These are phyloP conservation scores for Dictyostelium citrinum DNA, from an alignment of 78 protist genomes.

Conservation along the genomic window DNA sequence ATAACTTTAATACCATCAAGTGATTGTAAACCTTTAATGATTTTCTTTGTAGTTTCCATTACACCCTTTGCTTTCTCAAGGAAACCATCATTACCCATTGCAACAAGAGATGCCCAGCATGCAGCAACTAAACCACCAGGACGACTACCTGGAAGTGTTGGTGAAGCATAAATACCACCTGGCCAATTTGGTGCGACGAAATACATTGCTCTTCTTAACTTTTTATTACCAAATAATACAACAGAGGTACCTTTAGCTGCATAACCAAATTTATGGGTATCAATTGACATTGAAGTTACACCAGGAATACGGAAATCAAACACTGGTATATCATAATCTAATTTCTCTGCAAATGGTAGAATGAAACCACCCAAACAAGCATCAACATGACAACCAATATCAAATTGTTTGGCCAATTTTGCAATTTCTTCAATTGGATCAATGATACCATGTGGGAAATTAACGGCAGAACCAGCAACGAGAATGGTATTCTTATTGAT, in stretches of 20 bases:
- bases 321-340: slow-evolving; percentile 77
- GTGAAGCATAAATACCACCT: slow-evolving; percentile 92
- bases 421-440: slow-evolving; percentile 84
- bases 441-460: slow-evolving; percentile 90
- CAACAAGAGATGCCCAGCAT: slow-evolving; percentile 93
- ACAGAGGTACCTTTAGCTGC: slow-evolving; percentile 93
- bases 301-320: slow-evolving; percentile 89
- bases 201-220: slow-evolving; percentile 67
- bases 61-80: slow-evolving; percentile 14
- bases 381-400: slow-evolving; percentile 90
- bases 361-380: slow-evolving; percentile 92
- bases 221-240: slow-evolving; percentile 49
- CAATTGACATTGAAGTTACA: slow-evolving; percentile 90
- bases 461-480: slow-evolving; percentile 89
- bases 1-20: slow-evolving; percentile 11
- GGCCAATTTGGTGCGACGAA: slow-evolving; percentile 71
- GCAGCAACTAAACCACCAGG: slow-evolving; percentile 92
- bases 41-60: slow-evolving; percentile 54
- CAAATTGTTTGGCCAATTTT: slow-evolving; percentile 59
- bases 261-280: slow-evolving; percentile 96
- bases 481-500: slow-evolving; percentile 81
- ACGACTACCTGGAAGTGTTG: slow-evolving; percentile 90
- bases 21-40: slow-evolving; percentile 22
- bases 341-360: slow-evolving; percentile 81
- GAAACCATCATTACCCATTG: slow-evolving; percentile 87